Base-by-base conservation (phyloP, 2,329 filamentous ascomycete genomes). In the Colletotrichum lentis region DNA sequence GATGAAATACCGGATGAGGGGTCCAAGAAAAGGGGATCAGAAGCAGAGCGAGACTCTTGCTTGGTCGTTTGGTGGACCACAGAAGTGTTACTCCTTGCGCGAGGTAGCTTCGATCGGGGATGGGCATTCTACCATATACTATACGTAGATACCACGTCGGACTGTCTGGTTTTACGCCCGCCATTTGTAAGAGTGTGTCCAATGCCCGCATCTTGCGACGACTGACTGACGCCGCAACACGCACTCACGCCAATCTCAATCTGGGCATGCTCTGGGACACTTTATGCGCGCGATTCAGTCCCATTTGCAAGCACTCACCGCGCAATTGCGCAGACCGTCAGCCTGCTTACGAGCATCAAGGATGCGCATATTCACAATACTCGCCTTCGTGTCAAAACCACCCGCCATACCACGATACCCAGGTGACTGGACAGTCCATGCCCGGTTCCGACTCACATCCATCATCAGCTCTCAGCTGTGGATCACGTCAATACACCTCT, bases 231-330 rank as follows among this genome's bases (percentile, higher is more conserved):
- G 43, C 16, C 27, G 14, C 22, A 31, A 43, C 50, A 41, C 43
- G 31, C 41, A 50, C 63, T 20, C 43, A 37, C 22, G 52, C 57
- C 10, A 27, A 27, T 53, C 44, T 43, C 41, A 44, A 22, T 44
- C n/a, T 43, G 6, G 31, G 43, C 37, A 37, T 24, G 39, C 43
- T n/a, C n/a, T 44, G 12, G 18, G 11, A 27, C 20, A 8, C 31
- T 59, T 52, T 20, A 64, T 64, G 62, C 62, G 31, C 55, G n/a
- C 55, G 55, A 58, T 47, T 58, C 55, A 58, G 41, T 22, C 7
- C 55, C 55, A 22, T 47, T 20, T 14, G 8, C 37, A 35, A 14
- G 14, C n/a, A 11, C 31, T 47, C 37, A n/a, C 11, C 27, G 22
- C 20, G 31, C 18, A 12, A n/a, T 37, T 47, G 37, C 43, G 35